phyloP scores from a whole-genome alignment of 306 rosid genomes.

The Acacia melanoxylon region DNA sequence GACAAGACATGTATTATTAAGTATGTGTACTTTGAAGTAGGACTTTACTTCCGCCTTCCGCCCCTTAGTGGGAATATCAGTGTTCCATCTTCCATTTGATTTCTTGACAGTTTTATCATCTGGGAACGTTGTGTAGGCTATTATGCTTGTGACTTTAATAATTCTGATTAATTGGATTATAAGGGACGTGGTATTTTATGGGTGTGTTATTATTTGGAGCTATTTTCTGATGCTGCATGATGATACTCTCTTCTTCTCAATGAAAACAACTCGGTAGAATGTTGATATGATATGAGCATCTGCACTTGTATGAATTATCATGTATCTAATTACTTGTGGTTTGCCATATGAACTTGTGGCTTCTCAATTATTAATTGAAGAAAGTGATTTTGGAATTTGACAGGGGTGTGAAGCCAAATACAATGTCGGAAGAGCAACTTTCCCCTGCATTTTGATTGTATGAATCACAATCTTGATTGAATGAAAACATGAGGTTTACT shows the following conservation, averaged over 20 bases:
- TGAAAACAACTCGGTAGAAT: neutral
- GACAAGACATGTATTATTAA: neutral
- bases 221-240: neutral
- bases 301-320: neutral
- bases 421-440: slow-evolving; percentile 15
- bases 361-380: neutral
- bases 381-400: neutral
- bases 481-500: slow-evolving; percentile 42
- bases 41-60: neutral
- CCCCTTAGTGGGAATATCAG: neutral
- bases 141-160: neutral
- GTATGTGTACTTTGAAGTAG: neutral
- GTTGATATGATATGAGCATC: neutral
- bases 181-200: neutral
- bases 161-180: neutral
- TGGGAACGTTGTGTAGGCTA: neutral
- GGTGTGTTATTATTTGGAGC: neutral
- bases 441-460: slow-evolving; percentile 23
- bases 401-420: slow-evolving; percentile 22
- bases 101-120: neutral
- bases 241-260: neutral
- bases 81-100: neutral
- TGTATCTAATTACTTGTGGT: neutral
- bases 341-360: neutral
- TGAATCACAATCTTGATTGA: slow-evolving; percentile 28